phyloP scores from a whole-genome alignment of 768 basidiomycete genomes.

The Lentinula aciculospora region DNA sequence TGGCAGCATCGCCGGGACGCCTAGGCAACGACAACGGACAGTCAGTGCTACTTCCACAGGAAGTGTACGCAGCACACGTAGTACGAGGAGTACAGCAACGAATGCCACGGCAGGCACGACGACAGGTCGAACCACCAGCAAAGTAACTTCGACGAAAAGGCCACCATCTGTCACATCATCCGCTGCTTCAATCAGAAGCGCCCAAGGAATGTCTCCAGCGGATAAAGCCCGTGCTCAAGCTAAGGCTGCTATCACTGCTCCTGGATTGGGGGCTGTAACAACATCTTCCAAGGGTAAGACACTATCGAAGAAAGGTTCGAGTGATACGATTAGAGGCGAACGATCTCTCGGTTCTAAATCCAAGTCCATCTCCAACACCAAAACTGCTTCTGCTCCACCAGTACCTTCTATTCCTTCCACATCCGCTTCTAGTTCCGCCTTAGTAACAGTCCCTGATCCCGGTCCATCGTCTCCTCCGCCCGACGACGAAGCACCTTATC shows the following conservation, averaged over 20 bases:
- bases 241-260: not conserved
- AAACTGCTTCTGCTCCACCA: not conserved
- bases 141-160: not conserved
- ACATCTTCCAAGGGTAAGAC: slow-evolving; percentile 14
- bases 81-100: slow-evolving; percentile 5
- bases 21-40: slow-evolving; percentile 4
- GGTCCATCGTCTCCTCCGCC: not conserved
- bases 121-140: not conserved
- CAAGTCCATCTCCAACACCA: not conserved
- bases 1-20: not conserved
- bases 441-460: not conserved
- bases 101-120: not conserved
- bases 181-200: not conserved
- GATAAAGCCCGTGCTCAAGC: not conserved
- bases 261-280: not conserved
- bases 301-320: slow-evolving; percentile 28
- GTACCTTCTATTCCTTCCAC: not conserved
- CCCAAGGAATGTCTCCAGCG: not conserved
- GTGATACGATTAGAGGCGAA: slow-evolving; percentile 25
- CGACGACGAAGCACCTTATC: slow-evolving; percentile 15
- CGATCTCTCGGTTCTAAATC: not conserved
- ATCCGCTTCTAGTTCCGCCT: not conserved
- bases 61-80: slow-evolving; percentile 8
- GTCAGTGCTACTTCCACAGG: slow-evolving; percentile 8
- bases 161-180: not conserved